phyloP scores from a whole-genome alignment of 257 asterid genomes.

The Echium plantagineum region DNA sequence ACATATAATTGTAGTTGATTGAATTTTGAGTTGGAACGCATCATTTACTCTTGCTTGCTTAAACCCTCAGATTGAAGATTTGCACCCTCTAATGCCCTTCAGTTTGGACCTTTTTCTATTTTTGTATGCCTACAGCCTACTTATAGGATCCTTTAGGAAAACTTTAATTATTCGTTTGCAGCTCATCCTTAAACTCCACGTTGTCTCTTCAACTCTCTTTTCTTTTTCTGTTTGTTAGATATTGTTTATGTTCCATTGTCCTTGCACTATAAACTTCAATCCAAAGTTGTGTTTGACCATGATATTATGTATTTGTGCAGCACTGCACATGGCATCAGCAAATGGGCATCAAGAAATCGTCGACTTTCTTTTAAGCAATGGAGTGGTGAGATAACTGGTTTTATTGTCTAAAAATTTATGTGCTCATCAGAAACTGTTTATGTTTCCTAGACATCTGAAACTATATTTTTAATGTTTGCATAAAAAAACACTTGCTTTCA shows the following conservation, averaged over 20 bases:
- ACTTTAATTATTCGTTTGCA: too few relatives aligned
- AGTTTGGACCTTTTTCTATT: too few relatives aligned
- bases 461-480: not conserved
- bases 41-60: too few relatives aligned
- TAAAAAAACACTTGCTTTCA: too few relatives aligned
- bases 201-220: not conserved
- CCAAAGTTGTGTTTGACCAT: conserved; percentile 6
- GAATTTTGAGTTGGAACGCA: too few relatives aligned
- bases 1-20: too few relatives aligned
- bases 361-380: conserved; percentile 56
- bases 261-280: not conserved
- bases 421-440: not conserved
- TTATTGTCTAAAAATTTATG: conserved; percentile 1
- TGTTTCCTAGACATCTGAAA: not conserved
- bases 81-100: too few relatives aligned
- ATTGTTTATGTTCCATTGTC: not conserved
- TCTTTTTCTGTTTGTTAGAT: not conserved
- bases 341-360: conserved; percentile 69
- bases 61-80: too few relatives aligned
- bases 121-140: too few relatives aligned
- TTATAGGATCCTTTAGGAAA: too few relatives aligned
- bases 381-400: conserved; percentile 44
- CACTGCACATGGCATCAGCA: conserved; percentile 96
- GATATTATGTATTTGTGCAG: conserved; percentile 33
- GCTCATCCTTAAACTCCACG: too few relatives aligned